These are phyloP conservation scores for Straminergon stramineum DNA, from an alignment of 225 moss, liverwort and hornwort genomes.

Conservation along the genomic window DNA sequence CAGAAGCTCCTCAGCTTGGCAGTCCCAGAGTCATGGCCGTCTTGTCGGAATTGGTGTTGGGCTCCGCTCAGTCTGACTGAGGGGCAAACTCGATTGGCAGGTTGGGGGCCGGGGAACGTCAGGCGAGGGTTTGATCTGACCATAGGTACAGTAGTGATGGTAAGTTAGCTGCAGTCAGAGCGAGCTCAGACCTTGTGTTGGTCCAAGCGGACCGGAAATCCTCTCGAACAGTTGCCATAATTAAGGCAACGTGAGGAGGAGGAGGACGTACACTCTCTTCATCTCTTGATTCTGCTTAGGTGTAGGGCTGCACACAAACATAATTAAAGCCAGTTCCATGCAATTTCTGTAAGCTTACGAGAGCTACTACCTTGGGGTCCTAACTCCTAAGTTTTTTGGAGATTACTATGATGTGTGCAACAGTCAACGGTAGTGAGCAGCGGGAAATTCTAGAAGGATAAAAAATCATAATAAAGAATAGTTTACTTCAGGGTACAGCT, in stretches of 20 bases:
- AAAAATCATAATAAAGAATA: not conserved
- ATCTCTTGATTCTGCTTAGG: not conserved
- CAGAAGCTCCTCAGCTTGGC: not conserved
- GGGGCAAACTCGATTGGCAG: not conserved
- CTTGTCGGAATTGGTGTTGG: slow-evolving; percentile 25
- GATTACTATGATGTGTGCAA: not conserved
- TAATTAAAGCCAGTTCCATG: not conserved
- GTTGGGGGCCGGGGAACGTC: not conserved
- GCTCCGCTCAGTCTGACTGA: not conserved
- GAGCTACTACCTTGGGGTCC: not conserved
- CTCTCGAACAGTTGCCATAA: not conserved
- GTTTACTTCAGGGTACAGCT: not conserved
- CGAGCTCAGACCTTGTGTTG: not conserved
- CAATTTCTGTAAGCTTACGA: not conserved
- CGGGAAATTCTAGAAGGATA: not conserved
- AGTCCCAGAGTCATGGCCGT: slow-evolving; percentile 21
- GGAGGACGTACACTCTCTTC: not conserved
- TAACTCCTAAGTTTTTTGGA: not conserved
- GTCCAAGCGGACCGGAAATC: slow-evolving; percentile 13
- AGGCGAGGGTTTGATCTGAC: not conserved
- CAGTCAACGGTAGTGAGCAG: not conserved
- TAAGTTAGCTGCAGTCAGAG: not conserved
- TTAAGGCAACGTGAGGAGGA: not conserved
- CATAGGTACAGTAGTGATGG: not conserved
- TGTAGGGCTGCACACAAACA: not conserved